Conservation (phyloP, 768 basidiomycete genomes). For the Arthromyces matolae region DNA sequence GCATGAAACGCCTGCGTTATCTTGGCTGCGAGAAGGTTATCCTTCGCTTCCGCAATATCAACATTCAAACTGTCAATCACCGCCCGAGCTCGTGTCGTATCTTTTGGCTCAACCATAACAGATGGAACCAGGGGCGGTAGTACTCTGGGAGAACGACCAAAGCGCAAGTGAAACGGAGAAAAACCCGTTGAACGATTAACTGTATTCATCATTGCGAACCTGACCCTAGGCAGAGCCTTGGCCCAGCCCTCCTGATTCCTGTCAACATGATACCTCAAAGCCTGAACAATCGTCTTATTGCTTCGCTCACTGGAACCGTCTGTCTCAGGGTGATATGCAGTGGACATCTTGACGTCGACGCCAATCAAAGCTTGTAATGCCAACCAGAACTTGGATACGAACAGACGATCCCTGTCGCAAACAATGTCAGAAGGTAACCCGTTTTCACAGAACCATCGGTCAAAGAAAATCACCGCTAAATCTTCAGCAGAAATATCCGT, state of each 20-base stretch:
- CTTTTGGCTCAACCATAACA: background rate
- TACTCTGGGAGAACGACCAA: background rate
- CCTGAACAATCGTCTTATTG: constrained; percentile 30
- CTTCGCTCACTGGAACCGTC: constrained; percentile 31
- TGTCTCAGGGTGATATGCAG: constrained; percentile 34
- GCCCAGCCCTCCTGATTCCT: constrained; percentile 32
- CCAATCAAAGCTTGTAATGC: background rate
- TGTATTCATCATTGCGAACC: background rate
- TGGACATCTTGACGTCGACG: constrained; percentile 24
- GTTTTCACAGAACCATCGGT: constrained; percentile 30
- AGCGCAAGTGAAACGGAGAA: background rate
- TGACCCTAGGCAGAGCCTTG: background rate
- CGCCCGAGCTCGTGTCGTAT: background rate
- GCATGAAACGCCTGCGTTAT: constrained; percentile 18
- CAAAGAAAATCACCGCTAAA: constrained; percentile 16
- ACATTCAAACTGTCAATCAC: constrained; percentile 6
- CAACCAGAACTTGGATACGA: constrained; percentile 13
- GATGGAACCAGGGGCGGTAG: background rate
- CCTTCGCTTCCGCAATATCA: constrained; percentile 3
- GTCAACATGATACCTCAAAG: constrained; percentile 23
- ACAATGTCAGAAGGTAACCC: constrained; percentile 30
- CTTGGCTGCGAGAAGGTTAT: constrained; percentile 18
- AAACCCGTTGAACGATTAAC: background rate
- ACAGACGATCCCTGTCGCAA: constrained; percentile 24
- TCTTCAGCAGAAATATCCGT: background rate